Evolutionary conservation across 768 basidiomycete species (phyloP), one percentile per base, ranked within the genome.

Genomic region (Leccinellum luteum): DNA sequence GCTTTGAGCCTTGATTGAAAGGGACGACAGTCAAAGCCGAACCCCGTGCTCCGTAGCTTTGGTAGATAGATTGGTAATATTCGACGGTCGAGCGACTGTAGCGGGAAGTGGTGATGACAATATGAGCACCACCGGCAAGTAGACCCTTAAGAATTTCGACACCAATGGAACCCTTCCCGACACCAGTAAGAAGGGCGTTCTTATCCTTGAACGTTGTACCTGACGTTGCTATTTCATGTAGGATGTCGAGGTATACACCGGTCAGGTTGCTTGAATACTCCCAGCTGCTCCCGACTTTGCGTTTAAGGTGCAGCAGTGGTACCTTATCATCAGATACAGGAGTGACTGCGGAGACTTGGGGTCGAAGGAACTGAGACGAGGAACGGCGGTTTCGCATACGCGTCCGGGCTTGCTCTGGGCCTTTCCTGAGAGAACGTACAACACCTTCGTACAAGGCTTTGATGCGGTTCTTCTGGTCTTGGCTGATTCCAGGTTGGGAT

Each of bases 161-260:
- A 57, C 97, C 97, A 63, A 99, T 99, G 4, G 94, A 97, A 13
- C 94, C 96, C 69, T 94, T 96, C 51, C 97, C 97, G 52, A 98
- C 97, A 68, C 97, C 97, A 32, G 97, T 99, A 30, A 98, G 81
- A 17, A 99, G 83, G 3, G 97, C 97, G 67, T 98, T 98, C 83
- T 98, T 99, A 79, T 95, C 96, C 74, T 96, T 91, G 83, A 98
- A 99, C 1, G 94, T 95, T 1, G 95, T 98, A 13, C 97, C 97
- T 5, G 96, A 94, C 0, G 97, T 98, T 6, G 97, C 97, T 65
- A 99, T 98, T 75, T 99, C 97, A 69, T 95, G 92, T 32, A 99
- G 80, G 64, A 99, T 89, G 68, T 99, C 97, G 62, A 99, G 85
- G 74, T 99, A 98, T 23, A 92, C 90, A 54, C 92, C 85, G 10